Conservation (phyloP, 768 basidiomycete species). For the Boletus rex-veris region DNA sequence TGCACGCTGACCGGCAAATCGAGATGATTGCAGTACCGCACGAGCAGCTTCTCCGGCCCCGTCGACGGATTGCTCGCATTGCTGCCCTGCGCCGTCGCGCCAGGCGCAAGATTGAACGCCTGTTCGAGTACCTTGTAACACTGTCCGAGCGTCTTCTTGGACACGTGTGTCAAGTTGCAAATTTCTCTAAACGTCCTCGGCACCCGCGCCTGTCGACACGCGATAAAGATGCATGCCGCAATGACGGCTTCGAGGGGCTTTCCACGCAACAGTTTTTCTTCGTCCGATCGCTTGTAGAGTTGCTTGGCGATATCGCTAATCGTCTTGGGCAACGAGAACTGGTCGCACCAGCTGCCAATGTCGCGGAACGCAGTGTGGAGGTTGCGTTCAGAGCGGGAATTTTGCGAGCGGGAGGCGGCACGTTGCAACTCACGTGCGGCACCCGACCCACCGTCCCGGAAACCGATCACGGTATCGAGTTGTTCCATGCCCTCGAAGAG, state of each 20-base stretch:
- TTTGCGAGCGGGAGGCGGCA: constrained; percentile 79
- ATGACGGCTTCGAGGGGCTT: constrained; percentile 92
- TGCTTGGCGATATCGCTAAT: constrained; percentile 97
- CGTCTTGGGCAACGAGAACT: constrained; percentile 88
- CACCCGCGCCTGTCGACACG: constrained; percentile 93
- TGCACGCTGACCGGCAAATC: constrained; percentile 82
- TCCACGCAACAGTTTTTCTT: constrained; percentile 88
- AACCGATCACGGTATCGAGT: constrained; percentile 92
- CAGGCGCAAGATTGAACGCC: constrained; percentile 84
- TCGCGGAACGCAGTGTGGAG: constrained; percentile 87
- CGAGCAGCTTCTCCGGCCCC: constrained; percentile 81
- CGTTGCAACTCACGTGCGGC: constrained; percentile 90
- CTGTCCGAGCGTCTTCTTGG: constrained; percentile 93
- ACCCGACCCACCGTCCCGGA: constrained; percentile 92
- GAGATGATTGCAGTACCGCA: constrained; percentile 93
- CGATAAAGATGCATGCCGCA: constrained; percentile 97
- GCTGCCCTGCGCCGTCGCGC: constrained; percentile 57
- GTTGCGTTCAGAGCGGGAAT: constrained; percentile 78
- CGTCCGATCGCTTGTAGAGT: constrained; percentile 94
- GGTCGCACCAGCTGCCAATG: constrained; percentile 92
- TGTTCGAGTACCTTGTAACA: constrained; percentile 88
- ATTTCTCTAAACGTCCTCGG: constrained; percentile 95
- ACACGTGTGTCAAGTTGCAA: constrained; percentile 87
- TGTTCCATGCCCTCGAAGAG: constrained; percentile 93
- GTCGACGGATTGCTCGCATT: constrained; percentile 41